Percentiles rank a stretch among this genome's conserved stretches.
These are phyloP conservation scores for Saccharomyces hybrid DNA, from an alignment of 1,139 yeast species.

Conservation along the genomic window DNA sequence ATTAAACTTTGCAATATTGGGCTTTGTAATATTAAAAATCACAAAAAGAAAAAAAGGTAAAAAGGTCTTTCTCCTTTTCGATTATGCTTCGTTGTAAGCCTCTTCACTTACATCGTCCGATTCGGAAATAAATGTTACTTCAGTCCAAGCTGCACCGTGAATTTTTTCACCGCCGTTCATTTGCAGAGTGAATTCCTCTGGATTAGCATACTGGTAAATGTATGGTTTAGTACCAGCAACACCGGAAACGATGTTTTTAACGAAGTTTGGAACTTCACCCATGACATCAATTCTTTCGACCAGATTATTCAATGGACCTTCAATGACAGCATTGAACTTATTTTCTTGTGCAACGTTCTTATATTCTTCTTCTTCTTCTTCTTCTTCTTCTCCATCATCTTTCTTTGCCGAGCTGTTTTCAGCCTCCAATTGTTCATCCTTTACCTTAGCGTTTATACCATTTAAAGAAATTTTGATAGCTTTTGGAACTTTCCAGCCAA, in stretches of 20 bases:
- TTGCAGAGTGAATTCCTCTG: slow-evolving; percentile 33
- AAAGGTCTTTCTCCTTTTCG: neutral
- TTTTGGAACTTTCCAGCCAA: slow-evolving; percentile 89
- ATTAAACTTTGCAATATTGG: neutral
- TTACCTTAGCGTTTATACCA: slow-evolving; percentile 40
- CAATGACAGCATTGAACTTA: slow-evolving; percentile 36
- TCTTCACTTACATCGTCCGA: slow-evolving; percentile 26
- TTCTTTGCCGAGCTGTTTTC: slow-evolving; percentile 24
- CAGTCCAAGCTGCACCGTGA: slow-evolving; percentile 66
- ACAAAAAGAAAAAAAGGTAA: neutral
- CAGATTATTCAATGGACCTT: slow-evolving; percentile 48
- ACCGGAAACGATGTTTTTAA: slow-evolving; percentile 85
- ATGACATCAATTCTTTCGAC: slow-evolving; percentile 93
- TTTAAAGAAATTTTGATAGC: slow-evolving; percentile 51
- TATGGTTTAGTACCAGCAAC: slow-evolving; percentile 94
- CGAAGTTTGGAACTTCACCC: slow-evolving; percentile 94
- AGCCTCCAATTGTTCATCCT: slow-evolving; percentile 35
- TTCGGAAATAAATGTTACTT: slow-evolving; percentile 68
- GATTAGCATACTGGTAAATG: slow-evolving; percentile 80
- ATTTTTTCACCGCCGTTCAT: slow-evolving; percentile 32
- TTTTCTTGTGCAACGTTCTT: slow-evolving; percentile 10
- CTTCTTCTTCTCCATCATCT: slow-evolving; percentile 20
- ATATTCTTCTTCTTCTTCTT: slow-evolving; percentile 28
- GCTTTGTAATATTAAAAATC: neutral
- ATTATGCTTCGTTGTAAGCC: slow-evolving; percentile 20